A percentile compares a stretch with the other conserved stretches of the same genome.
phyloP scores from a whole-genome alignment of 2,329 filamentous ascomycete species.

The Leptosphaerulina australis region DNA sequence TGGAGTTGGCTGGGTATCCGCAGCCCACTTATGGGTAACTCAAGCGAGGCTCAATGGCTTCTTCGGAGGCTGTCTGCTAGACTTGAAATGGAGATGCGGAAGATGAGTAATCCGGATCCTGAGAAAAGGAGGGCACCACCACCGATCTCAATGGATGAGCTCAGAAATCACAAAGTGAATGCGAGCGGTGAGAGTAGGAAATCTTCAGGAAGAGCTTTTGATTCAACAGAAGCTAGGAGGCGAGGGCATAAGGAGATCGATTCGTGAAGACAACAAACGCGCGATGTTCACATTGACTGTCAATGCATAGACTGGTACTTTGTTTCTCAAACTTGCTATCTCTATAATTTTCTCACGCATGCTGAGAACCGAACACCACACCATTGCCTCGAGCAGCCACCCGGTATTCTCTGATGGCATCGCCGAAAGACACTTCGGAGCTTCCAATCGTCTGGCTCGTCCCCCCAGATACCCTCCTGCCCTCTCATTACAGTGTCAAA shows the following conservation, averaged over 20 bases:
- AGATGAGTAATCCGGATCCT: conserved; percentile 30
- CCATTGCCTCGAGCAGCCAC: too few species aligned
- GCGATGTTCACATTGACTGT: background rate
- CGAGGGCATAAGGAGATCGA: conserved; percentile 2
- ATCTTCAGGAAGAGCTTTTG: conserved; percentile 16
- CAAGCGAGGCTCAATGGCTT: conserved; percentile 75
- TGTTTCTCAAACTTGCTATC: background rate
- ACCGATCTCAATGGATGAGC: conserved; percentile 44
- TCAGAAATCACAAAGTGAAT: conserved; percentile 16
- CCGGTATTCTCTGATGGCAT: too few species aligned
- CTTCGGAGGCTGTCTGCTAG: conserved; percentile 66
- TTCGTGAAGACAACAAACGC: conserved; percentile 9
- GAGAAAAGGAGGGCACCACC: conserved; percentile 31
- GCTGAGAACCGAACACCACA: too few species aligned
- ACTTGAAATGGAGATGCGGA: conserved; percentile 54
- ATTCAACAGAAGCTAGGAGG: conserved; percentile 20
- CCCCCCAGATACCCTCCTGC: conserved; percentile 4
- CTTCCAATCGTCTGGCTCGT: conserved; percentile 10
- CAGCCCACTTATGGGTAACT: conserved; percentile 71
- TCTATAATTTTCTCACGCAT: too few species aligned
- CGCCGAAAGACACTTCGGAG: background rate
- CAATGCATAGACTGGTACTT: background rate
- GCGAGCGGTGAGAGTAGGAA: conserved; percentile 9
- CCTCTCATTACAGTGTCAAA: background rate
- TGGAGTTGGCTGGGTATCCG: conserved; percentile 78